Conservation (phyloP, 441 rosid species). For the Hura crepitans region DNA sequence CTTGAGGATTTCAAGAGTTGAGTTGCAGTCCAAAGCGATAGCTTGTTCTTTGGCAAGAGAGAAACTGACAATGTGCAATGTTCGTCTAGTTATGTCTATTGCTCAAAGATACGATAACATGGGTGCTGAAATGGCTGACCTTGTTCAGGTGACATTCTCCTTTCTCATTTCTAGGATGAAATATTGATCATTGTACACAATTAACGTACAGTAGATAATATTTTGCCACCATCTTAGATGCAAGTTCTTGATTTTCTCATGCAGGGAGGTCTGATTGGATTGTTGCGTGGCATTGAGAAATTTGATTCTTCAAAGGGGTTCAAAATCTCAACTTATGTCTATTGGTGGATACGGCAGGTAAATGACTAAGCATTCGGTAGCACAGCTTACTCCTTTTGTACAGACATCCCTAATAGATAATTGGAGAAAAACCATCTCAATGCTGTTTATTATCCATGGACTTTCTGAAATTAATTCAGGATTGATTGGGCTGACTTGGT, state of each 20-base stretch:
- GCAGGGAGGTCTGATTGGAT: slow-evolving; percentile 93
- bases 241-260: slow-evolving; percentile 8
- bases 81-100: slow-evolving; percentile 90
- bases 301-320: slow-evolving; percentile 93
- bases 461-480: not conserved
- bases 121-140: slow-evolving; percentile 96
- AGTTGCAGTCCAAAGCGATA: slow-evolving; percentile 56
- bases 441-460: not conserved
- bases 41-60: slow-evolving; percentile 82
- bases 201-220: not conserved
- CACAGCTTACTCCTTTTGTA: not conserved
- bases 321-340: slow-evolving; percentile 92
- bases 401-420: not conserved
- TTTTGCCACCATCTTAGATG: not conserved
- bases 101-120: slow-evolving; percentile 82
- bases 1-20: slow-evolving; percentile 62
- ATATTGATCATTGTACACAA: not conserved
- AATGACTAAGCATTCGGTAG: not conserved
- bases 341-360: slow-evolving; percentile 99
- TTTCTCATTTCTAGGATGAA: slow-evolving; percentile 10
- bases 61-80: slow-evolving; percentile 93
- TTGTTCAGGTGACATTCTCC: slow-evolving; percentile 67
- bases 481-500: not conserved
- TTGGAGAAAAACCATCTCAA: not conserved
- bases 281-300: slow-evolving; percentile 89